Evolutionary conservation across 352 stramenopile species (phyloP).

Genomic region (Pythium monospermum): DNA sequence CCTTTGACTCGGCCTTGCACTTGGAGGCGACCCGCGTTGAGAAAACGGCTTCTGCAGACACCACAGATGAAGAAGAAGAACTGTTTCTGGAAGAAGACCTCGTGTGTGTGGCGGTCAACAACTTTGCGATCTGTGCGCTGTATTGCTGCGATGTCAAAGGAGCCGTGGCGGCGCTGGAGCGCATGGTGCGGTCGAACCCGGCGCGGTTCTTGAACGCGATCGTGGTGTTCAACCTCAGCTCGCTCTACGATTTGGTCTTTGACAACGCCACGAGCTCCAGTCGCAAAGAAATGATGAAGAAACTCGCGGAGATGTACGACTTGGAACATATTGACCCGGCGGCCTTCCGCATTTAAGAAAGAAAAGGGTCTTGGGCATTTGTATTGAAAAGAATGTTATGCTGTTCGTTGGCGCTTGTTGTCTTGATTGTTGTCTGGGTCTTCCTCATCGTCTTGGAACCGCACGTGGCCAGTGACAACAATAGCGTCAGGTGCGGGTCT

Average conservation of each 20-base stretch:
- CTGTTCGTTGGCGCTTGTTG: constrained; percentile 3
- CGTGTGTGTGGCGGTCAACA: constrained; percentile 71
- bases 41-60: not conserved
- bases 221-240: constrained; percentile 79
- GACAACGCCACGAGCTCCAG: constrained; percentile 73
- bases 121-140: constrained; percentile 74
- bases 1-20: constrained; percentile 65
- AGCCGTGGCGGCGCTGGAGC: constrained; percentile 60
- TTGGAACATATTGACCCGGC: constrained; percentile 68
- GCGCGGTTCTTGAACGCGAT: constrained; percentile 60
- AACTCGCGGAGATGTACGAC: constrained; percentile 64
- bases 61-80: constrained; percentile 23
- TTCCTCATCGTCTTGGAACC: constrained; percentile 18
- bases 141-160: constrained; percentile 79
- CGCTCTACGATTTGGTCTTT: constrained; percentile 73
- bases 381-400: too few species aligned
- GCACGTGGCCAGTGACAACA: not conserved
- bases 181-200: constrained; percentile 66
- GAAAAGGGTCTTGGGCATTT: too few species aligned
- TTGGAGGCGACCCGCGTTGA: constrained; percentile 17
- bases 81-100: constrained; percentile 63
- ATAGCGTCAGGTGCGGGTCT: too few species aligned
- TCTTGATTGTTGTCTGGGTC: not conserved
- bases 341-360: constrained; percentile 61
- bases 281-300: constrained; percentile 83